Evolutionary conservation across 805 yeast species (phyloP), one percentile per base, ranked within the genome.

Genomic region (Wickerhamiella lipophila): DNA sequence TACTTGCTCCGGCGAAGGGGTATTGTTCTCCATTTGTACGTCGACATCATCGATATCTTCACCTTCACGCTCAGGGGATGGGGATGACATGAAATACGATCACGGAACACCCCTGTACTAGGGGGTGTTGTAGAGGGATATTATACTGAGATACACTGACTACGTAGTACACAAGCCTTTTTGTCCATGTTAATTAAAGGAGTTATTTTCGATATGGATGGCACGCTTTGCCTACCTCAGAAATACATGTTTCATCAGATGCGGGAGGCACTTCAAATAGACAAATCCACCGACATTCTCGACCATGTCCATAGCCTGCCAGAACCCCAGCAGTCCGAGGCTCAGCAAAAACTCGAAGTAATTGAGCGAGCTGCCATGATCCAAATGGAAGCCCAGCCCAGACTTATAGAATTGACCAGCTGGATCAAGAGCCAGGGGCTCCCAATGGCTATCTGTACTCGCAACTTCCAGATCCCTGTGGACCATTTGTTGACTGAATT

Each of bases 151-250:
- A 38, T 38, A n/a, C 26, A 21, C 9, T n/a, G 7, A 21, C 22
- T 13, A 25, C 27, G 16, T 9, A 15, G 11, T 16, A 4, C 21
- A 6, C 18, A 19, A 16, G 21, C 9, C 19, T n/a, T n/a, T n/a
- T n/a, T 22, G 6, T 15, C 43, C 2, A 36, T 16, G 25, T 9
- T 21, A 25, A 60, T 77, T 39, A 68, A 65, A 40, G 84, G 84
- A 0, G 59, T 82, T 6, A 68, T 82, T 1, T 82, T 82, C 58
- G 89, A 82, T 57, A 81, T 82, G 89, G 89, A 82, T 59, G 88
- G 88, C 4, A 82, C 89, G 0, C 59, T 82, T 49, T 77, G 83
- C 54, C 64, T 74, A 12, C 85, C 86, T 1, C 85, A 79, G 58
- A 56, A 36, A 21, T 49, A 49, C 41, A 53, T 53, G 54, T 51